Evolutionary conservation across 2,329 filamentous ascomycete species (phyloP), one percentile per base, ranked within the genome.

Genomic region (Rhynchosporium secalis): DNA sequence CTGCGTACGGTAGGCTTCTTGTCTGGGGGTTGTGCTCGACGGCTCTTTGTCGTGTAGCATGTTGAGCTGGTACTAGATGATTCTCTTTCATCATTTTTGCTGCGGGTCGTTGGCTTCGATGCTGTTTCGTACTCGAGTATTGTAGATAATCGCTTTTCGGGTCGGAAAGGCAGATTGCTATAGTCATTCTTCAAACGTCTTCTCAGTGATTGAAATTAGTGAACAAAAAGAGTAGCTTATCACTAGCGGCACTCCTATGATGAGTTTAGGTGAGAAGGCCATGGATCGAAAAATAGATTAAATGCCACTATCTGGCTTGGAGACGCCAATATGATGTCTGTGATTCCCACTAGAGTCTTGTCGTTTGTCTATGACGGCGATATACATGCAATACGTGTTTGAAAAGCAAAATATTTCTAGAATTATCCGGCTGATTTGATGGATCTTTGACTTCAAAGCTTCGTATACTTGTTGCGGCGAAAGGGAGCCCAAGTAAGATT

Each of bases 251-350:
- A 31, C 20, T 31, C 28, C 26, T 31, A 48, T 4, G 4, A 48
- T 48, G 4, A 48, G 28, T 48, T 48, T 10, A 15, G 46, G 46
- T 12, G 46, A 48, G 3, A 48, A 26, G 46, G 28, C 28, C 46
- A 62, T 36, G 20, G 52, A 38, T 0, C 54, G 46, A 31, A 57
- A 43, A 10, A 28, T 46, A 12, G 46, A 29, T 33, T 58, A 38
- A 9, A 62, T 29, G 6, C 49, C 52, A 38, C 29, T 36, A 38
- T 46, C 57, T 28, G 46, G 54, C 52, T 62, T 47, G 46, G 51
- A 36, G 7, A 28, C 45, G 28, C 60, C 60, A 57, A 52, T 55
- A 36, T 15, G 60, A 47, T 45, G 54, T 47, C 36, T 29, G 38
- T 12, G 60, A 46, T 36, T 62, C 46, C 54, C 33, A 9, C 40